Evolutionary conservation across 192 early-diverging fungal genomes (phyloP).

Genomic region (Mortierella alpina): DNA sequence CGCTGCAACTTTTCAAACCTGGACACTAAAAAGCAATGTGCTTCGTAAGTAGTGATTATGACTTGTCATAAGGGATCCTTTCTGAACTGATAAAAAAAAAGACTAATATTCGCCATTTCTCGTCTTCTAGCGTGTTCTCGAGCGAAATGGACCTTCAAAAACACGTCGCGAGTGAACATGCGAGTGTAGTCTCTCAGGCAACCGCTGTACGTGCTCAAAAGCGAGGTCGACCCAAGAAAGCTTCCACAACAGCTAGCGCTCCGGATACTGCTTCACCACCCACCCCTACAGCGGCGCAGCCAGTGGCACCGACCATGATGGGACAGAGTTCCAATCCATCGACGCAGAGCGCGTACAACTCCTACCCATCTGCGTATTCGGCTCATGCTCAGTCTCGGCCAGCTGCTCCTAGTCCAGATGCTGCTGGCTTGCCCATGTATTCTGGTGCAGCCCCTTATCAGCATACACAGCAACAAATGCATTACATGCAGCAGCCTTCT

Average conservation of each 20-base stretch:
- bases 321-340: conserved; percentile 6
- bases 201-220: neutral
- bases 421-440: conserved; percentile 8
- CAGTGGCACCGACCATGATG: neutral
- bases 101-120: neutral
- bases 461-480: conserved; percentile 9
- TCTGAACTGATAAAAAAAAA: too few species aligned
- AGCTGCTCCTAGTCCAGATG: conserved; percentile 1
- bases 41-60: neutral
- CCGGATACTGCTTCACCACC: conserved; percentile 2
- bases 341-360: neutral
- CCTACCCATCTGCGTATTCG: conserved; percentile 2
- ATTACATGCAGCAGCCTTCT: conserved; percentile 19
- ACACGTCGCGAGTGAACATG: conserved; percentile 20
- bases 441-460: conserved; percentile 5
- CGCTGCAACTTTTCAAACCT: conserved; percentile 27
- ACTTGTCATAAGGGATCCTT: too few species aligned
- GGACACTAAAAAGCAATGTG: conserved; percentile 3
- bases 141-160: neutral
- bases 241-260: neutral
- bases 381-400: neutral
- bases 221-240: conserved; percentile 22
- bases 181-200: neutral
- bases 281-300: conserved; percentile 2
- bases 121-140: conserved; percentile 9